Evolutionary conservation across 345 rosid species (phyloP), one percentile per base, ranked within the genome.

Genomic region (Camelina laxa): DNA sequence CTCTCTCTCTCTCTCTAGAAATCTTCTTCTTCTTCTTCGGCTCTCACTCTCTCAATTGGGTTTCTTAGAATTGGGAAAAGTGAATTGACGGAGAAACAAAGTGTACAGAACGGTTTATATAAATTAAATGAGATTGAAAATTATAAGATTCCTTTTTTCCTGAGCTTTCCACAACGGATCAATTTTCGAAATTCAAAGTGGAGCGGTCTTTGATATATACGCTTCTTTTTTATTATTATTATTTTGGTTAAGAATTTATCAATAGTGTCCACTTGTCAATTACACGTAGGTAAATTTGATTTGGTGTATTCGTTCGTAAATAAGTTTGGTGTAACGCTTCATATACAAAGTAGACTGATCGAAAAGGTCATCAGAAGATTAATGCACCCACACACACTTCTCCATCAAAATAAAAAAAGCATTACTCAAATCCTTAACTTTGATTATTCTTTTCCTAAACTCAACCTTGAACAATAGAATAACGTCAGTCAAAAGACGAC

Each of bases 131-230:
- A 42, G 54, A 30, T 65, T 57, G 41, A 35, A 55, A 69, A 56
- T 44, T 13, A 13, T 13, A 17, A 42, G 50, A 67, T 42, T 68
- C 67, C 60, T 57, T 19, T 17, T 48, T 60, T 10, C 13, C 14
- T 3, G 15, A n/a, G 7, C 41, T 72, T 72, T 61, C 20, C 7
- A 44, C 58, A 75, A 75, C 79, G 79, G 75, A 7, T 53, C 4
- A 4, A 69, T 68, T 53, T 75, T 75, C 59, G 70, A 75, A 75
- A 7, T 75, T 75, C 74, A 75, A 75, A 75, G 13, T 7, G 17
- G 65, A 75, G 74, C 74, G 75, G 22, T 53, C 58, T 42, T 58
- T 60, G n/a, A n/a, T n/a, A n/a, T n/a, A n/a, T n/a, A n/a, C 38
- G 27, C 45, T 2, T 9, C 16, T 33, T 69, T 69, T 59, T 9